These are phyloP conservation scores for Spinellus fusiger DNA, from an alignment of 192 early-diverging fungal genomes.

Conservation along the genomic window DNA sequence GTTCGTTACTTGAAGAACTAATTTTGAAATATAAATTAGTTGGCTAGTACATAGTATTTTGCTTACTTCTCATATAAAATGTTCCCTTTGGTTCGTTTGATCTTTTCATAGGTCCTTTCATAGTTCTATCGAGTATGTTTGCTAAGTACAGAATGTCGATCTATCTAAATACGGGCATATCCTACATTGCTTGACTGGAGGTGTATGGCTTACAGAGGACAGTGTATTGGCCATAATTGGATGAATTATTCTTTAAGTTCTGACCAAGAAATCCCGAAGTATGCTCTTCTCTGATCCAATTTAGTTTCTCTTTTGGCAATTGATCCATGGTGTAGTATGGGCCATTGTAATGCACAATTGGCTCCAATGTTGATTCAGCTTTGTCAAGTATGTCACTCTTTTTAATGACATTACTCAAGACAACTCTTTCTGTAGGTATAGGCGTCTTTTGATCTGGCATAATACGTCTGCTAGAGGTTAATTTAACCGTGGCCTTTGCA, in stretches of 20 bases:
- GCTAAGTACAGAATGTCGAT: not conserved
- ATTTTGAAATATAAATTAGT: not conserved
- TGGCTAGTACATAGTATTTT: not conserved
- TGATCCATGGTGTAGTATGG: constrained; percentile 14
- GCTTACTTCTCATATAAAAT: constrained; percentile 26
- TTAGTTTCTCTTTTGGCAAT: constrained; percentile 14
- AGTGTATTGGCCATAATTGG: constrained; percentile 4
- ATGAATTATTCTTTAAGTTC: constrained; percentile 1
- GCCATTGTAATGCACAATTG: constrained; percentile 22
- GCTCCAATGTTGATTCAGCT: not conserved
- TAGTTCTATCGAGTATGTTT: not conserved
- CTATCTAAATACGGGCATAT: not conserved
- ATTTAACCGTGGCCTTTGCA: not conserved
- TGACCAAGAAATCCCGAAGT: constrained; percentile 1
- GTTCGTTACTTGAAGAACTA: constrained; percentile 22
- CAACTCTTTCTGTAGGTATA: too few species aligned
- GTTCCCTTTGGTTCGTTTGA: constrained; percentile 20
- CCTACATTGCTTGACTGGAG: constrained; percentile 8
- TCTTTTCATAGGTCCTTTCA: not conserved
- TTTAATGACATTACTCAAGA: not conserved
- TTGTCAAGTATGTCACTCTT: not conserved
- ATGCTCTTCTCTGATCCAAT: constrained; percentile 16
- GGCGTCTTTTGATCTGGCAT: not conserved
- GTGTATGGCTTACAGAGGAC: constrained; percentile 7
- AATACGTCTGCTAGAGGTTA: constrained; percentile 6